Percentiles rank a stretch among this genome's conserved stretches.
Evolutionary conservation across 345 rosid genomes (phyloP).

Genomic region (Zanthoxylum bungeanum): DNA sequence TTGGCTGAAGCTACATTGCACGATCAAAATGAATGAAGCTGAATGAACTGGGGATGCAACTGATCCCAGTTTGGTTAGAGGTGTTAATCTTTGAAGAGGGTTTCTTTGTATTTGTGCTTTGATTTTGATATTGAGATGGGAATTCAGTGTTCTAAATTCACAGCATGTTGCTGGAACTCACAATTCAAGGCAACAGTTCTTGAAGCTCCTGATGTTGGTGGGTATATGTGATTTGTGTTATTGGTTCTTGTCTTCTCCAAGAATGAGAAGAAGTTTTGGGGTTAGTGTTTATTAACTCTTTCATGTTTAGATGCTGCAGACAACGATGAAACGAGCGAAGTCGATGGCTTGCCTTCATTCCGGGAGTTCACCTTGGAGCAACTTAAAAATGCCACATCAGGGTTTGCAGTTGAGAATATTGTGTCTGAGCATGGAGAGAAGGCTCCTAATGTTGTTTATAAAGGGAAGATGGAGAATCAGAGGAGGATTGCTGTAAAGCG

Average conservation of each 20-base stretch:
- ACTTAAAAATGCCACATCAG: conserved; percentile 80
- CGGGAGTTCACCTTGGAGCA: conserved; percentile 75
- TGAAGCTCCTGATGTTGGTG: conserved; percentile 60
- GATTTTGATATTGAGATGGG: conserved; percentile 33
- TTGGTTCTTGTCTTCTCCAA: background rate
- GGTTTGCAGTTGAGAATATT: conserved; percentile 83
- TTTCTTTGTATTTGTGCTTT: conserved; percentile 9
- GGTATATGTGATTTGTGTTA: conserved; percentile 11
- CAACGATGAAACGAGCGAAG: conserved; percentile 43
- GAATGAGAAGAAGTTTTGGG: background rate
- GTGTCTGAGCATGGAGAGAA: conserved; percentile 95
- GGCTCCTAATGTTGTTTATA: conserved; percentile 95
- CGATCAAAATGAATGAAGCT: background rate
- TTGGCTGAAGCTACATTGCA: background rate
- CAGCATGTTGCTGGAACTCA: conserved; percentile 59
- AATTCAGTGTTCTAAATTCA: conserved; percentile 57
- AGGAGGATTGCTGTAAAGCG: conserved; percentile 84
- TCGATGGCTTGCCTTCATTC: conserved; percentile 52
- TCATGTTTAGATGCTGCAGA: conserved; percentile 34
- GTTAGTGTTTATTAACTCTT: conserved; percentile 9
- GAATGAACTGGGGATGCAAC: conserved; percentile 4
- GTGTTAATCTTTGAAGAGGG: background rate
- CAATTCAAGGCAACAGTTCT: conserved; percentile 59
- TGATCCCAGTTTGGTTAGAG: conserved; percentile 2
- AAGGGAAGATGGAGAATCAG: conserved; percentile 81